A percentile compares a stretch with the other conserved stretches of the same genome.
phyloP scores from a whole-genome alignment of 345 rosid species.

The Litchi chinensis region DNA sequence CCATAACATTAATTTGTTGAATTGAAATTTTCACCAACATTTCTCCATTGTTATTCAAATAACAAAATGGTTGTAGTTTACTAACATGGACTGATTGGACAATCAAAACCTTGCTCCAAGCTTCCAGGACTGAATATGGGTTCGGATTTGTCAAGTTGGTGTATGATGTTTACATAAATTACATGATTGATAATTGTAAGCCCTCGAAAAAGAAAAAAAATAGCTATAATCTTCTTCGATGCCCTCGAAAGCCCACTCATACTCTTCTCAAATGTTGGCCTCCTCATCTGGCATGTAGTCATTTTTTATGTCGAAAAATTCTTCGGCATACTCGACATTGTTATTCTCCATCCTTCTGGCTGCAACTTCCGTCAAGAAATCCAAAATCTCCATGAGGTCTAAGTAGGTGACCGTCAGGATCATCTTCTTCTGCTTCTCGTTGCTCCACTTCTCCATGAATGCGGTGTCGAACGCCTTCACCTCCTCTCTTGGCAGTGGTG shows the following conservation, averaged over 20 bases:
- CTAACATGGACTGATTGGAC: too few species aligned
- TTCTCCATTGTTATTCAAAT: too few species aligned
- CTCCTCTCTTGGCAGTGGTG: background rate
- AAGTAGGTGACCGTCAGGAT: constrained; percentile 37
- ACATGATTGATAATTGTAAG: too few species aligned
- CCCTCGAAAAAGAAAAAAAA: too few species aligned
- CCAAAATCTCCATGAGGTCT: constrained; percentile 35
- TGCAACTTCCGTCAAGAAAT: constrained; percentile 23
- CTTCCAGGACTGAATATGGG: too few species aligned
- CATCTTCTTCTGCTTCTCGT: constrained; percentile 27
- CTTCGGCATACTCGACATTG: constrained; percentile 43
- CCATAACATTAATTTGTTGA: too few species aligned
- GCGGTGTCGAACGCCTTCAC: constrained; percentile 15
- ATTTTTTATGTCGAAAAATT: constrained; percentile 38
- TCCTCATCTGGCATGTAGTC: constrained; percentile 46
- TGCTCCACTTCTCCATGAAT: constrained; percentile 12
- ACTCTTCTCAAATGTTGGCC: constrained; percentile 18
- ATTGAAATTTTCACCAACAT: too few species aligned
- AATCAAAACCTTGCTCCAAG: too few species aligned
- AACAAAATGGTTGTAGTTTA: too few species aligned
- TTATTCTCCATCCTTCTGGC: constrained; percentile 40
- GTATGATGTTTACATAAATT: too few species aligned
- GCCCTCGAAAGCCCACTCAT: constrained; percentile 40
- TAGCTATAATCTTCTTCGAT: too few species aligned
- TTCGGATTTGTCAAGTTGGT: too few species aligned